A percentile compares a stretch with the other conserved stretches of the same genome.
These are phyloP conservation scores for Lecanosticta acicola DNA, from an alignment of 2,329 filamentous ascomycete species.

Conservation along the genomic window DNA sequence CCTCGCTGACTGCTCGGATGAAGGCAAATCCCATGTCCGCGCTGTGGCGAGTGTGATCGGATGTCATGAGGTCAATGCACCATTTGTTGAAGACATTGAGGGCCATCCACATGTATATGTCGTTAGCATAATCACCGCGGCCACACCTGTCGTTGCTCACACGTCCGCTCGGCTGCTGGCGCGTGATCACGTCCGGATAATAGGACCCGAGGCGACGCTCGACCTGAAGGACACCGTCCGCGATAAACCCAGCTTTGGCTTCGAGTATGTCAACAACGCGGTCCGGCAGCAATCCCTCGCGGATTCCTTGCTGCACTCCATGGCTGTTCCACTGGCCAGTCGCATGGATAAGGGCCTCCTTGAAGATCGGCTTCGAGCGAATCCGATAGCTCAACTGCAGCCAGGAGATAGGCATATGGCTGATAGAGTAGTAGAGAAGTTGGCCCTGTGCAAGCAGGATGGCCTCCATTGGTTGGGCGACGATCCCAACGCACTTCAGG, in stretches of 20 bases:
- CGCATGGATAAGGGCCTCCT: conserved; percentile 42
- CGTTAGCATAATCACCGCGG: conserved; percentile 42
- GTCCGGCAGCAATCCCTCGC: conserved; percentile 20
- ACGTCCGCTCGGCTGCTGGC: conserved; percentile 22
- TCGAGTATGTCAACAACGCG: conserved; percentile 27
- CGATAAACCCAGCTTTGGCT: conserved; percentile 27
- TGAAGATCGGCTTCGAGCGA: conserved; percentile 42
- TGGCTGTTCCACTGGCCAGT: conserved; percentile 37
- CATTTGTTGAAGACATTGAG: conserved; percentile 45
- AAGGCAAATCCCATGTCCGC: conserved; percentile 45
- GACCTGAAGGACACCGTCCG: conserved; percentile 24
- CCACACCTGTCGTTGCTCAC: conserved; percentile 32
- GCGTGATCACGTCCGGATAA: conserved; percentile 29
- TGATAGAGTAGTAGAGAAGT: conserved; percentile 42
- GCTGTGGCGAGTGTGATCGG: conserved; percentile 35
- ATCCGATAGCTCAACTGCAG: conserved; percentile 43
- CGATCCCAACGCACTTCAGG: conserved; percentile 38
- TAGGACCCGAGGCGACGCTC: conserved; percentile 33
- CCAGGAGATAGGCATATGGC: conserved; percentile 42
- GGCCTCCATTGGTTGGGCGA: conserved; percentile 44
- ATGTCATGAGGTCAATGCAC: conserved; percentile 38
- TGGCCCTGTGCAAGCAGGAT: conserved; percentile 45
- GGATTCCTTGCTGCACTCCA: conserved; percentile 18
- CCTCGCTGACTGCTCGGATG: conserved; percentile 38
- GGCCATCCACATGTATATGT: conserved; percentile 50